phyloP scores from a whole-genome alignment of 2,329 filamentous ascomycete genomes.

The Simplicillium aogashimaense region DNA sequence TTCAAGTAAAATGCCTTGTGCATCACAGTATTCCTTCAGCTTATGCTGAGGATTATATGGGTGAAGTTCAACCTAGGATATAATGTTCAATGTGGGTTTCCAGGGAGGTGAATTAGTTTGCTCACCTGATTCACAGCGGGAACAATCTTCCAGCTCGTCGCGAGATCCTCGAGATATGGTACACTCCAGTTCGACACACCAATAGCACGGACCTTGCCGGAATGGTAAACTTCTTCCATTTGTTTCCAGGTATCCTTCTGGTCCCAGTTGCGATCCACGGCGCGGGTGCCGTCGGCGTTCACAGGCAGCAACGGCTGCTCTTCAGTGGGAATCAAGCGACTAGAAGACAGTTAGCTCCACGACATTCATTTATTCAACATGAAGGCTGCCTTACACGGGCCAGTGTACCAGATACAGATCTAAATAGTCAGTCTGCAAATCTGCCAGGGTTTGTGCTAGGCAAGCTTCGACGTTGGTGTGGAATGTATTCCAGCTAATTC shows the following conservation, averaged over 20 bases:
- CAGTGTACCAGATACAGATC: too few species aligned
- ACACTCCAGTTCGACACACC: slow-evolving; percentile 28
- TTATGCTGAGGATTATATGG: slow-evolving; percentile 25
- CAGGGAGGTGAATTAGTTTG: too few species aligned
- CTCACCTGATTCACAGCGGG: slow-evolving; percentile 17
- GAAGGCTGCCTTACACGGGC: too few species aligned
- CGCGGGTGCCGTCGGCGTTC: slow-evolving; percentile 13
- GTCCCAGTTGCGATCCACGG: slow-evolving; percentile 2
- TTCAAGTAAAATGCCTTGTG: slow-evolving; percentile 22
- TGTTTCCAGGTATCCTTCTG: slow-evolving; percentile 9
- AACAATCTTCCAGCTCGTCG: slow-evolving; percentile 21
- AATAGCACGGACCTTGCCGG: slow-evolving; percentile 41
- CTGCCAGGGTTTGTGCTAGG: too few species aligned
- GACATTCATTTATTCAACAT: too few species aligned
- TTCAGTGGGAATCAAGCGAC: slow-evolving; percentile 41
- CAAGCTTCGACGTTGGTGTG: too few species aligned
- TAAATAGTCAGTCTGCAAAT: too few species aligned
- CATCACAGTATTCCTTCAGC: slow-evolving; percentile 21
- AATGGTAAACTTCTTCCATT: slow-evolving; percentile 13
- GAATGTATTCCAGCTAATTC: too few species aligned
- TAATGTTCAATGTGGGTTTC: too few species aligned
- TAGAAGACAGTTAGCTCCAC: slow-evolving; percentile 22
- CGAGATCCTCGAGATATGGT: slow-evolving; percentile 16
- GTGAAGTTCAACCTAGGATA: slow-evolving; percentile 31
- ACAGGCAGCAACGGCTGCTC: slow-evolving; percentile 11